Conservation (phyloP, 2,329 filamentous ascomycete species). For the Paecilomyces sp. region DNA sequence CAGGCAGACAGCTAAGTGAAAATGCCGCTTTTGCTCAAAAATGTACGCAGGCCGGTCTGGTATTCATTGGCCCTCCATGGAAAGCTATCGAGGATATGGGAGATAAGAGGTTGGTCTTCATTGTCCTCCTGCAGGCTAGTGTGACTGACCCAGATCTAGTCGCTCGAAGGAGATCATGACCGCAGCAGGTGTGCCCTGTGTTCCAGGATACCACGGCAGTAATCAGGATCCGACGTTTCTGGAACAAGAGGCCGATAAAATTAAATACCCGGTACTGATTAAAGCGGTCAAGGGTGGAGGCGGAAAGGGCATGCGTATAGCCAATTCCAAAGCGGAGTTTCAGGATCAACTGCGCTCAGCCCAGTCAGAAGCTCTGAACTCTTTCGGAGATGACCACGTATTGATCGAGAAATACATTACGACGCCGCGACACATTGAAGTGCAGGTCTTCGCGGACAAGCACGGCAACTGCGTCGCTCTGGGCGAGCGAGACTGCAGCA, state of each 20-base stretch:
- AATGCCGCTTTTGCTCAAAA: conserved; percentile 84
- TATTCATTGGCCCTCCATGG: conserved; percentile 86
- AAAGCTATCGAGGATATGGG: conserved; percentile 77
- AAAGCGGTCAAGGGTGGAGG: conserved; percentile 60
- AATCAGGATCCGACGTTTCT: conserved; percentile 64
- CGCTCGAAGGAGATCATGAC: conserved; percentile 96
- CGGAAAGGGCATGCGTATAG: conserved; percentile 65
- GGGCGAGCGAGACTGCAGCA: conserved; percentile 60
- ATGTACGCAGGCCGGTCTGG: conserved; percentile 81
- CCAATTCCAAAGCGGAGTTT: conserved; percentile 51
- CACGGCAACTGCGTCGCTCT: conserved; percentile 58
- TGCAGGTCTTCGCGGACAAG: conserved; percentile 60
- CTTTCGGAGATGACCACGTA: conserved; percentile 61
- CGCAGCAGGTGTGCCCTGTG: conserved; percentile 87
- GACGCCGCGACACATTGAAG: conserved; percentile 59
- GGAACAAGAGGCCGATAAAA: conserved; percentile 64
- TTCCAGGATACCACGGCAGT: conserved; percentile 86
- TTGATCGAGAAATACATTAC: conserved; percentile 63
- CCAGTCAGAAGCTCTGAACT: conserved; percentile 57
- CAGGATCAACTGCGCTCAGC: conserved; percentile 55
- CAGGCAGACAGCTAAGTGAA: conserved; percentile 59
- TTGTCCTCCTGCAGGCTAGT: background rate
- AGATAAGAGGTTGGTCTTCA: conserved; percentile 62
- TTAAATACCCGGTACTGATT: conserved; percentile 58
- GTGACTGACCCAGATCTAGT: conserved; percentile 23